A percentile compares a stretch with the other conserved stretches of the same genome.
These are phyloP conservation scores for Vigna unguiculata DNA, from an alignment of 306 rosid species.

Conservation along the genomic window DNA sequence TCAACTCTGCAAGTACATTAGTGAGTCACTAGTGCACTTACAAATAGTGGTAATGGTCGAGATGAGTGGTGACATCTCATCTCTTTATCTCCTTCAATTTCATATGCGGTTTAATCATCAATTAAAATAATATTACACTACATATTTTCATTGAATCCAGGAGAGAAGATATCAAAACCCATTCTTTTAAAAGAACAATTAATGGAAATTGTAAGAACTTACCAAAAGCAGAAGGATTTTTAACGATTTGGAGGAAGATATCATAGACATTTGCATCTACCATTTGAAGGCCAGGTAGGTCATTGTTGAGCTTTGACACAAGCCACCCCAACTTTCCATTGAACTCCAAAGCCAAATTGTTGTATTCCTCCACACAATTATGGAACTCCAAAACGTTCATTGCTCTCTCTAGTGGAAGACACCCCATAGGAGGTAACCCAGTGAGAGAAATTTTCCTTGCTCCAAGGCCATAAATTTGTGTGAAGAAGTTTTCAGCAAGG, in stretches of 20 bases:
- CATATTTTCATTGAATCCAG: no score
- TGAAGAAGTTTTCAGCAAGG: conserved; percentile 55
- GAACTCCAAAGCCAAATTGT: conserved; percentile 59
- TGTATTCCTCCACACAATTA: conserved; percentile 54
- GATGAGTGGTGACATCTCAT: no score
- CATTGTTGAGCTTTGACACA: conserved; percentile 52
- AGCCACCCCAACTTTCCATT: conserved; percentile 58
- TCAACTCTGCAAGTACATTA: no score
- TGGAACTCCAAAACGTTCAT: conserved; percentile 50
- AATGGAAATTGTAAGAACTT: conserved; percentile 1
- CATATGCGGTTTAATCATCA: no score
- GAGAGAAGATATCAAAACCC: no score
- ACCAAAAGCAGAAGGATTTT: conserved; percentile 59
- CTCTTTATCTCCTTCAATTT: no score
- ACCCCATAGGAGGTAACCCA: conserved; percentile 74
- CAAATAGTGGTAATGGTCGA: no score
- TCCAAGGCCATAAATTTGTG: conserved; percentile 56
- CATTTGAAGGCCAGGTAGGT: conserved; percentile 53
- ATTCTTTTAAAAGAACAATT: no score
- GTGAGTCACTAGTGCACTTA: no score
- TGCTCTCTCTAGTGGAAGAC: conserved; percentile 68
- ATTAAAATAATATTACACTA: no score
- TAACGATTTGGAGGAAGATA: conserved; percentile 43
- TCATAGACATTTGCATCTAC: conserved; percentile 52
- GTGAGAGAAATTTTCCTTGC: conserved; percentile 67